These are phyloP conservation scores for Thymus mandschuricus DNA, from an alignment of 257 asterid genomes.

Conservation along the genomic window DNA sequence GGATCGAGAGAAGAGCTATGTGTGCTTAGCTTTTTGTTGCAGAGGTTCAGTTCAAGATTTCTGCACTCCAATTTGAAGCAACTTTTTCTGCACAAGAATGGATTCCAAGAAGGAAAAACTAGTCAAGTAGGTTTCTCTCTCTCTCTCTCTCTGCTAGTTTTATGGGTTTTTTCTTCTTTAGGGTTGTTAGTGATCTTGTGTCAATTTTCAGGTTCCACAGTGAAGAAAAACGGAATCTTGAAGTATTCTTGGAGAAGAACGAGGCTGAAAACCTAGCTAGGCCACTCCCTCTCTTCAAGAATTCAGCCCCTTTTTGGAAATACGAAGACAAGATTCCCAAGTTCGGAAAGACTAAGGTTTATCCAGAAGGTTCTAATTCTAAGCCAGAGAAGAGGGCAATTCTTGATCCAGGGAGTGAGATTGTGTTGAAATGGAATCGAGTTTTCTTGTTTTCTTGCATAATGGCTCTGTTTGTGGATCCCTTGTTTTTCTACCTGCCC, in stretches of 20 bases:
- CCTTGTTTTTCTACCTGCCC: constrained; percentile 80
- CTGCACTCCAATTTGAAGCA: constrained; percentile 18
- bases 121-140: constrained; percentile 53
- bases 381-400: constrained; percentile 49
- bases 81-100: constrained; percentile 38
- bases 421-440: constrained; percentile 77
- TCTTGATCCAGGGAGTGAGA: constrained; percentile 83
- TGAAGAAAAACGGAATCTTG: constrained; percentile 61
- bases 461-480: constrained; percentile 81
- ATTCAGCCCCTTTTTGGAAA: constrained; percentile 48
- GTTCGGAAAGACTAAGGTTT: constrained; percentile 66
- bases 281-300: constrained; percentile 41
- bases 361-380: constrained; percentile 61
- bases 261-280: constrained; percentile 47
- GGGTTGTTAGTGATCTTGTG: constrained; percentile 14
- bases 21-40: constrained; percentile 13
- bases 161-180: neutral
- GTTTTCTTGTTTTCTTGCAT: constrained; percentile 73
- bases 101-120: constrained; percentile 58
- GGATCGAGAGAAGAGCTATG: constrained; percentile 17
- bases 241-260: constrained; percentile 52
- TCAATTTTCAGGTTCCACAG: constrained; percentile 52
- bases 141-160: constrained; percentile 2
- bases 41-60: constrained; percentile 1
- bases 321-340: constrained; percentile 48